A percentile compares a stretch with the other conserved stretches of the same genome.
Conservation (phyloP, 1,139 yeast species). For the Kodamaea sp. region DNA sequence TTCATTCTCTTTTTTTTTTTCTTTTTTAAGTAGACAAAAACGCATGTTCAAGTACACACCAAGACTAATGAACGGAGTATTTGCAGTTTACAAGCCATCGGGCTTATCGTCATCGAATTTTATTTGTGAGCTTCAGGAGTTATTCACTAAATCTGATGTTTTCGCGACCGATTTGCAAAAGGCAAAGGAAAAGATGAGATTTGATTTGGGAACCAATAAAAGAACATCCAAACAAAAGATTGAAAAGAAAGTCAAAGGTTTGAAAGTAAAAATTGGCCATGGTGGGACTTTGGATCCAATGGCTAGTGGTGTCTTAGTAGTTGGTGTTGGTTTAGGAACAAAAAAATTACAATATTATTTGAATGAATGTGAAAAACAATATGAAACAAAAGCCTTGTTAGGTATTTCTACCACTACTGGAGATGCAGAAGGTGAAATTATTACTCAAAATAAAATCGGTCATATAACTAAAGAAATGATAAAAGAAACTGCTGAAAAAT, state of each 20-base stretch:
- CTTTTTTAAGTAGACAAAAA: too few species aligned
- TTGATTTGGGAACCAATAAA: conserved; percentile 41
- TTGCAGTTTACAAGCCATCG: conserved; percentile 89
- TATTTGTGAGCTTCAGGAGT: conserved; percentile 58
- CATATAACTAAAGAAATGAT: conserved; percentile 60
- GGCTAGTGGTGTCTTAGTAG: conserved; percentile 88
- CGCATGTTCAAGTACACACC: conserved; percentile 14
- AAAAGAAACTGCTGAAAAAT: conserved; percentile 50
- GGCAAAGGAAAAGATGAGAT: conserved; percentile 29
- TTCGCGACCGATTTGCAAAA: conserved; percentile 54
- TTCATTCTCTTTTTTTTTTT: too few species aligned
- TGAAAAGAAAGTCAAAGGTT: conserved; percentile 44
- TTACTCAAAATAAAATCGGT: conserved; percentile 52
- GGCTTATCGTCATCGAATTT: conserved; percentile 81
- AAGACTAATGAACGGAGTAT: conserved; percentile 72
- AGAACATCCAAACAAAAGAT: conserved; percentile 45
- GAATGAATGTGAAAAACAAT: conserved; percentile 69
- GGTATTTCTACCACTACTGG: conserved; percentile 94
- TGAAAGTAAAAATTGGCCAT: conserved; percentile 90
- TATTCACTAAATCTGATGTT: conserved; percentile 57
- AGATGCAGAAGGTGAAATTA: conserved; percentile 82
- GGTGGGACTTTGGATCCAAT: conserved; percentile 97
- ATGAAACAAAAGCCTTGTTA: conserved; percentile 78
- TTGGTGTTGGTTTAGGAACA: conserved; percentile 91
- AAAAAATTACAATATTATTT: conserved; percentile 69